Evolutionary conservation across 2,329 filamentous ascomycete genomes (phyloP).

Genomic region (Clarireedia homoeocarpa): DNA sequence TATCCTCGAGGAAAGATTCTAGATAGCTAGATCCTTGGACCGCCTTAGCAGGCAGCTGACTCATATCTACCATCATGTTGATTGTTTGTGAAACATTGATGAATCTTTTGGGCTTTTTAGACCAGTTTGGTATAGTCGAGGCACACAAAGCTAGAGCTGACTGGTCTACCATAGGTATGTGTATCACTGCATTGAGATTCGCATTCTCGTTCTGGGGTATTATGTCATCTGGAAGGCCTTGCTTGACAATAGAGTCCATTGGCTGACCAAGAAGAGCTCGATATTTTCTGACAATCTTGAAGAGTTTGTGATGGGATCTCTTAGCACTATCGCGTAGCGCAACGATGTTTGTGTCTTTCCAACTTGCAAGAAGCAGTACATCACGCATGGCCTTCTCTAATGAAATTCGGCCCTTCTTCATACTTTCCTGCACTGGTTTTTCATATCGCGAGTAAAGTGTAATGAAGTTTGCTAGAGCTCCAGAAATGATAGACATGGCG

Average conservation of each 20-base stretch:
- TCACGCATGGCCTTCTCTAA: slow-evolving; percentile 93
- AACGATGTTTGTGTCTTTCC: slow-evolving; percentile 96
- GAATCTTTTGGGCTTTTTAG: slow-evolving; percentile 53
- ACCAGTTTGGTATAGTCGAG: slow-evolving; percentile 32
- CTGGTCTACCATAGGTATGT: slow-evolving; percentile 20
- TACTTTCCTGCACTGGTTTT: slow-evolving; percentile 52
- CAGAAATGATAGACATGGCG: slow-evolving; percentile 47
- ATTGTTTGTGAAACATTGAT: slow-evolving; percentile 63
- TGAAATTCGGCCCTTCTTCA: slow-evolving; percentile 58
- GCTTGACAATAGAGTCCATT: slow-evolving; percentile 55
- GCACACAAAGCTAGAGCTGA: slow-evolving; percentile 24
- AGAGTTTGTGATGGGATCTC: slow-evolving; percentile 85
- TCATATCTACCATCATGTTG: slow-evolving; percentile 63
- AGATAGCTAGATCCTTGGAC: slow-evolving; percentile 53
- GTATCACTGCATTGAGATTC: slow-evolving; percentile 3
- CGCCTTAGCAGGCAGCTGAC: slow-evolving; percentile 41
- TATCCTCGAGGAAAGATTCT: slow-evolving; percentile 58
- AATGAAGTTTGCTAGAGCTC: slow-evolving; percentile 69
- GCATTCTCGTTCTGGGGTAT: neutral
- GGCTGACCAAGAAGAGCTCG: slow-evolving; percentile 69
- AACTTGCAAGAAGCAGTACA: slow-evolving; percentile 86
- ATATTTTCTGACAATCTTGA: slow-evolving; percentile 87
- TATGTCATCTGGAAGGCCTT: slow-evolving; percentile 46
- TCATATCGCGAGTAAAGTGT: slow-evolving; percentile 67
- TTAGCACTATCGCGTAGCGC: slow-evolving; percentile 82